Evolutionary conservation across 768 basidiomycete species (phyloP).

Genomic region (Tephrocybe sp.): DNA sequence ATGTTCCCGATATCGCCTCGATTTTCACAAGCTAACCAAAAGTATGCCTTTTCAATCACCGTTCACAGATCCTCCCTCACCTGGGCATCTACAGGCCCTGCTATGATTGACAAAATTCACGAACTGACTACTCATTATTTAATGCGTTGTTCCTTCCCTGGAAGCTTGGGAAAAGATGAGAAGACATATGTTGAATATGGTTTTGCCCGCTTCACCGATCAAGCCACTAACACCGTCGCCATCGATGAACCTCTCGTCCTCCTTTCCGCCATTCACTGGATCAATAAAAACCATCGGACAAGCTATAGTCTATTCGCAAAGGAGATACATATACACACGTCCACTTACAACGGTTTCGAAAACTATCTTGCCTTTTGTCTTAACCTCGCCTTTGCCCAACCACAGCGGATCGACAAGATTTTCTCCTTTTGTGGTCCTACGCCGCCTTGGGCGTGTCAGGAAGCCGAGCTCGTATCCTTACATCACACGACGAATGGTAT

Average conservation of each 20-base stretch:
- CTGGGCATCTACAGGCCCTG: constrained; percentile 23
- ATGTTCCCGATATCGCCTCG: constrained; percentile 34
- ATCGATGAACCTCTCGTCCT: constrained; percentile 45
- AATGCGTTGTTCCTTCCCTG: constrained; percentile 36
- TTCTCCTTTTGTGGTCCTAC: constrained; percentile 31
- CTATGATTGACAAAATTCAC: constrained; percentile 36
- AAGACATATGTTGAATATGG: constrained; percentile 41
- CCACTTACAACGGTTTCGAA: constrained; percentile 40
- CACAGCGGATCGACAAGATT: constrained; percentile 28
- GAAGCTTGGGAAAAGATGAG: constrained; percentile 36
- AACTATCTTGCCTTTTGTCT: constrained; percentile 42
- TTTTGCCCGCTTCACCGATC: constrained; percentile 40
- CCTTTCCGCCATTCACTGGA: constrained; percentile 39
- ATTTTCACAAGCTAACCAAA: constrained; percentile 40
- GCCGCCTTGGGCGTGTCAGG: constrained; percentile 33
- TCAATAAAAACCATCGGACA: constrained; percentile 30
- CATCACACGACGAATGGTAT: constrained; percentile 23
- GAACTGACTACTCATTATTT: constrained; percentile 36
- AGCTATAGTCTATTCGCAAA: constrained; percentile 37
- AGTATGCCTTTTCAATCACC: constrained; percentile 22
- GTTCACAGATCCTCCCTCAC: neutral
- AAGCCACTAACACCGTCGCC: constrained; percentile 33
- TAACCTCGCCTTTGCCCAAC: constrained; percentile 33
- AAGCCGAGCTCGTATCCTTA: constrained; percentile 35
- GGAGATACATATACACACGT: constrained; percentile 28